A percentile compares a stretch with the other conserved stretches of the same genome.
phyloP scores from a whole-genome alignment of 2,329 filamentous ascomycete species.

The Helotiales sp. region DNA sequence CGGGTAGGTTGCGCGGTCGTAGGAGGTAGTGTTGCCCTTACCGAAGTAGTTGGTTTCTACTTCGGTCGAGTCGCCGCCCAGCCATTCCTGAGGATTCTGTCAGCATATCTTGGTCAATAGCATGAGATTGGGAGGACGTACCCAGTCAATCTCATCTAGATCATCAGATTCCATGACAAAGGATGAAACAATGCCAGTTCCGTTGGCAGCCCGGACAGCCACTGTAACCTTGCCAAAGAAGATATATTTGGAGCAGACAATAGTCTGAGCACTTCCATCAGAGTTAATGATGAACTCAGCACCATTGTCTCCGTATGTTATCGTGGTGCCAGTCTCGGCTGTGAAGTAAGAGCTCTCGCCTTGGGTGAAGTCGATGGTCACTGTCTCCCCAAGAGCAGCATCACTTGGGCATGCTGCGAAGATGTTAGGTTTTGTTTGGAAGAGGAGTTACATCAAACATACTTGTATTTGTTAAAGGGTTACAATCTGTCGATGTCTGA shows the following conservation, averaged over 20 bases:
- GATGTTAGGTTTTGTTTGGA: not conserved
- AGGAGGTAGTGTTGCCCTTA: conserved; percentile 68
- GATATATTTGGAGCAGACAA: conserved; percentile 77
- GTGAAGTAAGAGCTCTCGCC: conserved; percentile 56
- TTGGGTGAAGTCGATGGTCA: conserved; percentile 62
- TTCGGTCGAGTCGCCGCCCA: conserved; percentile 59
- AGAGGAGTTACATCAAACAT: conserved; percentile 5
- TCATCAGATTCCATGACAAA: conserved; percentile 82
- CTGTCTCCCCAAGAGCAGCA: conserved; percentile 65
- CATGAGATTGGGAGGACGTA: not conserved
- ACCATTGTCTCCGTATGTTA: conserved; percentile 61
- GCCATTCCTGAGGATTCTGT: conserved; percentile 29
- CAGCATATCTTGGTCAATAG: too few relatives aligned
- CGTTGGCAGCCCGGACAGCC: conserved; percentile 71
- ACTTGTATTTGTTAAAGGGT: conserved; percentile 63
- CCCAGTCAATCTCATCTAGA: conserved; percentile 83
- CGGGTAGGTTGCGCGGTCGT: conserved; percentile 66
- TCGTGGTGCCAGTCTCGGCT: conserved; percentile 60
- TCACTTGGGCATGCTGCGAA: conserved; percentile 61
- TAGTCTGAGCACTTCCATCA: conserved; percentile 72
- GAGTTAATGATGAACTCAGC: conserved; percentile 70
- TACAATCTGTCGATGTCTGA: conserved; percentile 76
- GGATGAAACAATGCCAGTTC: conserved; percentile 74
- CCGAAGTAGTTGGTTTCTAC: conserved; percentile 66
- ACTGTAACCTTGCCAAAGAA: conserved; percentile 81